phyloP scores from a whole-genome alignment of 164 flowering plant species.

The Vitis rotundifolia region DNA sequence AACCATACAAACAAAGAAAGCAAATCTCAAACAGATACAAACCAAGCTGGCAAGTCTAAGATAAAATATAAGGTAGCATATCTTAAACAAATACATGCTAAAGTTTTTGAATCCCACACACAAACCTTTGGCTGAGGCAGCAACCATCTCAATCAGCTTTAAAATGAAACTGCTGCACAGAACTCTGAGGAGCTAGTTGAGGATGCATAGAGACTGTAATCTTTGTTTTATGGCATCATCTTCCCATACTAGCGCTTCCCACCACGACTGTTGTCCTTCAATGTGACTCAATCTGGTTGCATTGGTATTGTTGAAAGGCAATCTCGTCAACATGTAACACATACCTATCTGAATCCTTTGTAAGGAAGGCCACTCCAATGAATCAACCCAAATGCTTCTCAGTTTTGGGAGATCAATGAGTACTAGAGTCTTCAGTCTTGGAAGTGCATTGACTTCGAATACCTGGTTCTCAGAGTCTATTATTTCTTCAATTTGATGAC shows the following conservation, averaged over 20 bases:
- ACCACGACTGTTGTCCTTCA: conserved; percentile 9
- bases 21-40: no score
- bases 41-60: no score
- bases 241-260: conserved; percentile 2
- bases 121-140: no score
- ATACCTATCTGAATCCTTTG: background rate
- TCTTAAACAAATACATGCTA: no score
- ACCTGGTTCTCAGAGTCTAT: background rate
- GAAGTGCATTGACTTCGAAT: background rate
- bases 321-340: background rate
- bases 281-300: background rate
- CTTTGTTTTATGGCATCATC: background rate
- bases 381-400: background rate
- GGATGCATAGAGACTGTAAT: no score
- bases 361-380: conserved; percentile 12
- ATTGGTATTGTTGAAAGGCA: conserved; percentile 3
- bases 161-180: no score
- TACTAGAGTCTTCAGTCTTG: conserved; percentile 4
- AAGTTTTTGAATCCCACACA: no score
- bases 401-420: conserved; percentile 8
- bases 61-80: no score
- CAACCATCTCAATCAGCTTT: no score
- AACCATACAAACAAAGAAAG: no score
- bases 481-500: conserved; percentile 8
- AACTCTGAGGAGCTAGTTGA: no score